Conservation (phyloP, 352 stramenopile genomes). For the Globisporangium parvum region DNA sequence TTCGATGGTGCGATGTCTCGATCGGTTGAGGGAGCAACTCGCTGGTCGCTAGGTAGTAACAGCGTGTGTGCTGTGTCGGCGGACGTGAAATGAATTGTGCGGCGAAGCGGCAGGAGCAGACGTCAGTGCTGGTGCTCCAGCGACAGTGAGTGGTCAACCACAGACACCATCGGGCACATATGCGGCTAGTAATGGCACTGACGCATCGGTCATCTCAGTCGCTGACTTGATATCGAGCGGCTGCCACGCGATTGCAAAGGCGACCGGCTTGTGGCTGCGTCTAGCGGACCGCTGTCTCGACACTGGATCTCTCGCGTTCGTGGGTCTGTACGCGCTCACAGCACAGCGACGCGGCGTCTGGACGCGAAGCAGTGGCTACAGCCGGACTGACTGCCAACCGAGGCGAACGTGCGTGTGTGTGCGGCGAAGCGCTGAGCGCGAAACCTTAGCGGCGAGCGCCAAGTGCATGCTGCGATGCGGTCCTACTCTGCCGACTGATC, state of each 20-base stretch:
- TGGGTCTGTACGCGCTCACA: neutral
- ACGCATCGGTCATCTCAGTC: neutral
- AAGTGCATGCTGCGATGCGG: neutral
- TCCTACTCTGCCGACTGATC: neutral
- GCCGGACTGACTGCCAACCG: too few species aligned
- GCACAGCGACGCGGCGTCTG: too few species aligned
- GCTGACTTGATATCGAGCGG: neutral
- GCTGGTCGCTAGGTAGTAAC: neutral
- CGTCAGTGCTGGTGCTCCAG: neutral
- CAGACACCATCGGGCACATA: neutral
- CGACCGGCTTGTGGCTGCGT: neutral
- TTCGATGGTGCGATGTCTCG: too few species aligned
- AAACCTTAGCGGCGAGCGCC: too few species aligned
- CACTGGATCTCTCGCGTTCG: neutral
- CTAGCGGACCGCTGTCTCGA: neutral
- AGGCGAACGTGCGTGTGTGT: too few species aligned
- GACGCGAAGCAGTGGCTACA: too few species aligned
- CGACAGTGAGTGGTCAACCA: neutral
- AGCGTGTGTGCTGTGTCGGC: neutral
- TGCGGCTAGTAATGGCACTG: neutral
- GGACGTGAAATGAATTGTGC: neutral
- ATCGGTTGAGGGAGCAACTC: too few species aligned
- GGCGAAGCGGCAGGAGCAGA: neutral
- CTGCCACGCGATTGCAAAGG: neutral
- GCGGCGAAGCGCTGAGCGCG: too few species aligned